Conservation (phyloP, 768 basidiomycete species). For the Fomitopsis pulvina region DNA sequence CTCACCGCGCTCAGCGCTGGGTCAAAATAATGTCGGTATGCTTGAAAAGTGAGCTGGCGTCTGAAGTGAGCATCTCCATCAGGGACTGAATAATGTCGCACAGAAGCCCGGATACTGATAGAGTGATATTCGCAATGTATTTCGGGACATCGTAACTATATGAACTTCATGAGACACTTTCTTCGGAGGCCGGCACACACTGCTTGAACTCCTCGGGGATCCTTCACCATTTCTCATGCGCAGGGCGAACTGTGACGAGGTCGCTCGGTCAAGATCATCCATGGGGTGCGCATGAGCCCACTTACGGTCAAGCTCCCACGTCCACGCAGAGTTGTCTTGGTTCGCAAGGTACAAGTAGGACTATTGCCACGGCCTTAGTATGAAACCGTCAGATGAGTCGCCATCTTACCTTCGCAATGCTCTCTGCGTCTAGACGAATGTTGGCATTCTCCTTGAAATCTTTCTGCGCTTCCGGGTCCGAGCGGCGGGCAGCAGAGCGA, state of each 20-base stretch:
- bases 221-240: constrained; percentile 52
- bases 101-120: too few species aligned
- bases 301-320: constrained; percentile 78
- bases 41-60: too few species aligned
- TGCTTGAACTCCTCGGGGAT: too few species aligned
- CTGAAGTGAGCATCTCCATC: too few species aligned
- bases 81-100: too few species aligned
- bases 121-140: too few species aligned
- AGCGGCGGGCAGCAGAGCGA: constrained; percentile 21
- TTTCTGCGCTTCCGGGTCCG: constrained; percentile 12
- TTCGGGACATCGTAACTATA: too few species aligned
- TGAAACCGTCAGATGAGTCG: background rate
- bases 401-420: constrained; percentile 56
- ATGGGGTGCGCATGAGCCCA: background rate
- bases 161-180: too few species aligned
- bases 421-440: constrained; percentile 49
- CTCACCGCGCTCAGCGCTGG: too few species aligned
- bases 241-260: constrained; percentile 35
- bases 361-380: constrained; percentile 26
- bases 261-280: background rate
- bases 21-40: too few species aligned
- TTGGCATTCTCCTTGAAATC: constrained; percentile 41
- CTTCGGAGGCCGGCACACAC: too few species aligned
- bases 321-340: constrained; percentile 68
- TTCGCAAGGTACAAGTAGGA: constrained; percentile 58